Base-by-base conservation (phyloP, 108 stramenopile species). In the Pseudonitzschia multiseries region DNA sequence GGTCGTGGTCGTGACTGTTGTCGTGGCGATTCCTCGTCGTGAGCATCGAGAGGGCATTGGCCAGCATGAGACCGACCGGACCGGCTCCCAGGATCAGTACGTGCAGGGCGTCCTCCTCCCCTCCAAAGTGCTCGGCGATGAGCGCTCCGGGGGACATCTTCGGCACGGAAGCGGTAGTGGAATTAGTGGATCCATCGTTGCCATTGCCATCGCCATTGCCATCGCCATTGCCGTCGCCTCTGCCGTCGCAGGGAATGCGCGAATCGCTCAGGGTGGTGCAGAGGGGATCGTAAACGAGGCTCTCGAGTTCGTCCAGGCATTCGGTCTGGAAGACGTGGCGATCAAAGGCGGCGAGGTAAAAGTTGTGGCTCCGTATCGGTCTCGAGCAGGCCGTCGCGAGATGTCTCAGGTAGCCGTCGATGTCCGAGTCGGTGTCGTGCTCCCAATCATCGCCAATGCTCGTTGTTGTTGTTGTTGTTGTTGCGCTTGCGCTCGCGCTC, bases 231-330 rank as follows among this genome's bases (percentile, higher is more conserved):
- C n/a, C n/a, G n/a, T n/a, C n/a, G n/a, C n/a, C n/a, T n/a, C n/a
- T n/a, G n/a, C n/a, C 33, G 20, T 24, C 9, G 33, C 75, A 76
- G 4, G 18, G 6, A 0, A 56, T 51, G 8, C 68, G 67, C 14
- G 75, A 76, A 76, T 76, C 75, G 15, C 50, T 63, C 8, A 68
- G 68, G 26, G 68, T 69, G 20, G 75, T 76, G 52, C 75, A 76
- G 0, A 68, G 59, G 24, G 75, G 75, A 26, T 54, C 31, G 32
- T 76, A 76, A 2, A 70, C 50, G 21, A 70, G 52, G 24, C 51
- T 32, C 29, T 69, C 9, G 24, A 76, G 12, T 15, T 26, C 28
- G 36, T 64, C 61, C 28, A 69, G 68, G 50, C 75, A 76, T 4
- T 74, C 53, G 13, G 1, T 24, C 17, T 24, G 20, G 26, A 42